Evolutionary conservation across 805 yeast genomes (phyloP), one percentile per base, ranked within the genome.

Genomic region (Schwanniomyces polymorphus): DNA sequence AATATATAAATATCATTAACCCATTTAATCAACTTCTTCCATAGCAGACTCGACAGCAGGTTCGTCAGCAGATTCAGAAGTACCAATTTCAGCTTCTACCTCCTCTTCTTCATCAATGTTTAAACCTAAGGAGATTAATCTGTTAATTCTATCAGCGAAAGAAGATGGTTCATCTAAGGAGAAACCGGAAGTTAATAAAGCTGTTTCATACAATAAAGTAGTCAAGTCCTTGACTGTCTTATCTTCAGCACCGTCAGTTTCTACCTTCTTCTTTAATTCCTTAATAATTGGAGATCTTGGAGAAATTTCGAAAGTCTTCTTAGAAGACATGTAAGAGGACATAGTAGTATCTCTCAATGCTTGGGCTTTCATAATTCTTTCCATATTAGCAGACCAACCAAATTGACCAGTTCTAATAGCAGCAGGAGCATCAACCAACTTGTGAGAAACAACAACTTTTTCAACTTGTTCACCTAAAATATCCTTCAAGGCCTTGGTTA

Each of bases 311-410:
- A 94, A 90, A 68, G 94, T 94, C 86, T 94, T 94, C 91, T 94
- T 94, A 47, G 99, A 94, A 42, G 98, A 87, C 99, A 94, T 94
- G 94, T 94, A 94, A 54, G 97, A 84, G 37, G 98, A 91, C 99
- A 94, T 94, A 62, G 96, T 82, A 63, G 96, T 88, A 76, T 94
- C 99, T 81, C 98, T 91, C 67, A 94, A 81, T 63, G 99, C 99
- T 82, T 94, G 99, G 54, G 99, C 99, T 84, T 94, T 94, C 99
- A 94, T 94, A 84, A 94, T 94, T 87, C 99, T 92, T 83, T 94
- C 99, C 99, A 94, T 94, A 84, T 94, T 94, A 67, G 99, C 99
- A 60, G 99, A 94, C 99, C 99, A 94, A 74, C 99, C 99, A 75
- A 94, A 94, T 81, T 94, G 98, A 61, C 97, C 98, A 61, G 99